Percentiles rank a stretch among this genome's conserved stretches.
phyloP scores from a whole-genome alignment of 306 rosid genomes.

The Alnus glutinosa region DNA sequence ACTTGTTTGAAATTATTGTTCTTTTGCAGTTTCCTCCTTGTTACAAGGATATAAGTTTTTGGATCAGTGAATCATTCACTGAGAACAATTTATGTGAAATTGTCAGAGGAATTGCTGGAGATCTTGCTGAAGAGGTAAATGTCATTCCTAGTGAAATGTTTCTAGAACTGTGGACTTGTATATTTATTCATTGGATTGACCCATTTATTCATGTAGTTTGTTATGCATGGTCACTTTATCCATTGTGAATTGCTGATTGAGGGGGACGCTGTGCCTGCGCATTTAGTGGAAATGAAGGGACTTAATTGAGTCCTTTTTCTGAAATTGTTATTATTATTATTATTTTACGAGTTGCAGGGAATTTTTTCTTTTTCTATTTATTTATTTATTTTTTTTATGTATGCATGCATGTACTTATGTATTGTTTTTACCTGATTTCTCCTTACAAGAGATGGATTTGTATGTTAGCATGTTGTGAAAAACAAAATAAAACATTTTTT shows the following conservation, averaged over 20 bases:
- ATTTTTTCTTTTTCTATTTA: too few relatives aligned
- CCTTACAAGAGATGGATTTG: not conserved
- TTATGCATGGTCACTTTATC: not conserved
- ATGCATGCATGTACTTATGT: not conserved
- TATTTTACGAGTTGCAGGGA: not conserved
- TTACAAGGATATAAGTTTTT: slow-evolving; percentile 92
- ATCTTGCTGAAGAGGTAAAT: slow-evolving; percentile 95
- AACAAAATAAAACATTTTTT: not conserved
- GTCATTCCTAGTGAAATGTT: not conserved
- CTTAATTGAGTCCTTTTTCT: not conserved
- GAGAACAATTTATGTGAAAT: slow-evolving; percentile 97
- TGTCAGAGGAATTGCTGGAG: slow-evolving; percentile 92
- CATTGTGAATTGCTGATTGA: not conserved
- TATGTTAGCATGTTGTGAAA: not conserved
- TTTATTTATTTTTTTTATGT: not conserved
- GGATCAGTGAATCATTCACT: slow-evolving; percentile 85
- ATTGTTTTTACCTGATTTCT: not conserved
- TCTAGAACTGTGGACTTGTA: not conserved
- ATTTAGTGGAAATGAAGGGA: not conserved
- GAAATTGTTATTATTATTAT: not conserved
- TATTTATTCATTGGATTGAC: not conserved
- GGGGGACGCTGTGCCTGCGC: not conserved
- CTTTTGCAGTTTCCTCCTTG: slow-evolving; percentile 87
- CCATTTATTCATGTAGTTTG: not conserved
- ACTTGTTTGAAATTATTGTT: not conserved